A percentile compares a stretch with the other conserved stretches of the same genome.
These are phyloP conservation scores for Leccinum arenicola DNA, from an alignment of 768 basidiomycete genomes.

Conservation along the genomic window DNA sequence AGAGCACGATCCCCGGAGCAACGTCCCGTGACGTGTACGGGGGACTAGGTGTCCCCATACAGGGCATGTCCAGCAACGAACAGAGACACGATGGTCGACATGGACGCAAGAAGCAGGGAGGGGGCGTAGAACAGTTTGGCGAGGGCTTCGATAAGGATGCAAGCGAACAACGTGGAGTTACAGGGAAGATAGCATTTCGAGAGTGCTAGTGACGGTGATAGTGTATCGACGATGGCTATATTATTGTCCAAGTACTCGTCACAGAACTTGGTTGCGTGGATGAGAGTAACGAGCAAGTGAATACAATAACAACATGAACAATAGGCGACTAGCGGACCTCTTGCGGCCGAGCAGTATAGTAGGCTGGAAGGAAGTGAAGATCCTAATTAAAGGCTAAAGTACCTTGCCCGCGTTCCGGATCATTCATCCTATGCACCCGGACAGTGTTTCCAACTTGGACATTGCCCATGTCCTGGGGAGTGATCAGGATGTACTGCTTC, in stretches of 20 bases:
- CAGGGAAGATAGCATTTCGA: conserved; percentile 6
- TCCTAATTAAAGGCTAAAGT: conserved; percentile 35
- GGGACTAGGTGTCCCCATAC: conserved; percentile 29
- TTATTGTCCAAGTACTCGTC: neutral
- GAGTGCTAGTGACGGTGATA: neutral
- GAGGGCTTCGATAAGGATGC: neutral
- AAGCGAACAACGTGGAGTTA: conserved; percentile 10
- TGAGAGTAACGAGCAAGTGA: conserved; percentile 5
- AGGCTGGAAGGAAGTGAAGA: neutral
- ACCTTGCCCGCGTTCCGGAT: conserved; percentile 70
- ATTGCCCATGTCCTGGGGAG: conserved; percentile 90
- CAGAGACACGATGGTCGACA: conserved; percentile 33
- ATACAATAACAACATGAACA: conserved; percentile 11
- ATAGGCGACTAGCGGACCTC: neutral
- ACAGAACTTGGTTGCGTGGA: neutral
- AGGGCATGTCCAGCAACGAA: conserved; percentile 36
- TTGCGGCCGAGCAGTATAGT: conserved; percentile 1
- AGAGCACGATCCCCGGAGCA: conserved; percentile 30
- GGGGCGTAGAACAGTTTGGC: conserved; percentile 17
- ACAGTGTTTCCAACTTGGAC: conserved; percentile 66
- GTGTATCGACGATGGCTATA: neutral
- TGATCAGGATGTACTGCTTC: conserved; percentile 94
- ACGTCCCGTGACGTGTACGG: conserved; percentile 33
- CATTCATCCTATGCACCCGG: conserved; percentile 72
- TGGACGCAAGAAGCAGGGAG: conserved; percentile 27